Evolutionary conservation across 2,329 filamentous ascomycete genomes (phyloP), one percentile per base, ranked within the genome.

Genomic region (Aspergillus flavus): DNA sequence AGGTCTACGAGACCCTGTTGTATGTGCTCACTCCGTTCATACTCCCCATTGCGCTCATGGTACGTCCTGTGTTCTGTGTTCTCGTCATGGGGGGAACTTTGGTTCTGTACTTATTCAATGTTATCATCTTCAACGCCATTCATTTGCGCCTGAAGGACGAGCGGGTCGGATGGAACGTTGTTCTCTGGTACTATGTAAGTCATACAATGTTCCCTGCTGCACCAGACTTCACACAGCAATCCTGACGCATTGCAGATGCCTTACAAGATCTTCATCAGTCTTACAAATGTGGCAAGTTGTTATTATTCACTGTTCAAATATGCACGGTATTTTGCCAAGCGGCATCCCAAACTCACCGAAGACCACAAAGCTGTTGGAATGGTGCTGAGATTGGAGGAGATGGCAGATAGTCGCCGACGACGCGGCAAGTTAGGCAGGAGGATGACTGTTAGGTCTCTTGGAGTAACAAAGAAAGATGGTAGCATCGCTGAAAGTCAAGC

Each of bases 341-440:
- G 80, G 19, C 82, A 83, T 61, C 81, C 81, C 1, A 83, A 82
- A 64, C 77, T 84, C 6, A 79, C 79, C 34, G 82, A 84, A 61
- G 81, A 84, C 61, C 78, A 81, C 53, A 80, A 80, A 61, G 80
- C 79, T 0, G 72, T 78, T 19, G 74, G 69, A 11, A 66, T 76
- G 21, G 69, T 74, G 10, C 59, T 73, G 41, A 72, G 68, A 30
- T 56, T 73, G 58, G 69, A 73, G 21, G 54, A 63, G 43, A 57
- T 64, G 36, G 30, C 59, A 14, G 19, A 57, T 32, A 32, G 39
- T 28, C 45, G 28, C n/a, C 30, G 28, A 5, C 41, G 23, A 12
- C 26, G 6, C 5, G 36, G 50, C 6, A 55, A 56, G 2, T 30
- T 66, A 36, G 61, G 61, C 2, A 58, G 62, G 30, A 64, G 59